Evolutionary conservation across 768 basidiomycete species (phyloP).

Genomic region (Russula sp.): DNA sequence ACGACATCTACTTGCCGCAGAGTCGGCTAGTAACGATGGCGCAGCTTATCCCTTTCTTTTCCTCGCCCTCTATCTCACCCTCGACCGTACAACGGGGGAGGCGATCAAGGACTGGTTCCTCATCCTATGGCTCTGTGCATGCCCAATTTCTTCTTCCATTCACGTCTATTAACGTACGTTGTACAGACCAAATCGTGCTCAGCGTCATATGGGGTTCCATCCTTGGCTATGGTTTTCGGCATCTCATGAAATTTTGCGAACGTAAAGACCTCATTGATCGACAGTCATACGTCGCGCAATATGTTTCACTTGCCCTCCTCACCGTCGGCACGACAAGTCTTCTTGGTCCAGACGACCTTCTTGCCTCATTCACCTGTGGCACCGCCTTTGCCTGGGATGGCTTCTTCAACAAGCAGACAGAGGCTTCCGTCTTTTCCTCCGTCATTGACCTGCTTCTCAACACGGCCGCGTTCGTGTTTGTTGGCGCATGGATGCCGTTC

Average conservation of each 20-base stretch:
- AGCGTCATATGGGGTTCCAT: constrained; percentile 67
- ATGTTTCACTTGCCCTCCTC: constrained; percentile 74
- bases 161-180: constrained; percentile 8
- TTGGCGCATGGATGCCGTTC: constrained; percentile 98
- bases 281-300: constrained; percentile 92
- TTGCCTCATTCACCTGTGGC: constrained; percentile 92
- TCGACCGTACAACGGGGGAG: constrained; percentile 50
- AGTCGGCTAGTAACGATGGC: constrained; percentile 94
- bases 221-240: constrained; percentile 72
- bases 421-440: constrained; percentile 91
- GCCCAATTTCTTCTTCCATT: not conserved
- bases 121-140: constrained; percentile 75
- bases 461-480: constrained; percentile 89
- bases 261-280: constrained; percentile 81
- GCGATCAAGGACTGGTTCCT: constrained; percentile 88
- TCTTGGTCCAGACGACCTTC: constrained; percentile 87
- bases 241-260: constrained; percentile 92
- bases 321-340: constrained; percentile 80
- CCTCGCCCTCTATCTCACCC: constrained; percentile 78
- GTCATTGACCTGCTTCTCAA: constrained; percentile 97
- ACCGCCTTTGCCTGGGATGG: constrained; percentile 97
- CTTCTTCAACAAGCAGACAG: constrained; percentile 89
- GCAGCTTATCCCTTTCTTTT: constrained; percentile 94
- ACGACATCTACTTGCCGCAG: constrained; percentile 55
- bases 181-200: constrained; percentile 69